phyloP scores from a whole-genome alignment of 257 asterid genomes.

The Lantana camara region DNA sequence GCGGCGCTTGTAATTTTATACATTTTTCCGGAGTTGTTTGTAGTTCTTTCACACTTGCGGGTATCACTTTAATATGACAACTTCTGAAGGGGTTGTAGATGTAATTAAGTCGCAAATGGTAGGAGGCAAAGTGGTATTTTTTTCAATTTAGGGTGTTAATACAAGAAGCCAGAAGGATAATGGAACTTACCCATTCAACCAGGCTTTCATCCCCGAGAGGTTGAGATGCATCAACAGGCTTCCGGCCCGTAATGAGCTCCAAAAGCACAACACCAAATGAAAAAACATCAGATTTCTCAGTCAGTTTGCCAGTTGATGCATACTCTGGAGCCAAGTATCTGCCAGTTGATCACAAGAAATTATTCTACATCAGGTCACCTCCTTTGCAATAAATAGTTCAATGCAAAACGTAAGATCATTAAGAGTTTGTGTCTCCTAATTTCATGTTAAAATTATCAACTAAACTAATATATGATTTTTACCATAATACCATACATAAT shows the following conservation, averaged over 20 bases:
- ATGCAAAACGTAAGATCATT: slow-evolving; percentile 14
- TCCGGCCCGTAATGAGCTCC: slow-evolving; percentile 90
- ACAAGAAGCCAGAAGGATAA: slow-evolving; percentile 2
- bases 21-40: too few relatives aligned
- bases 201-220: slow-evolving; percentile 90
- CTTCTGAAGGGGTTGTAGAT: too few relatives aligned
- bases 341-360: slow-evolving; percentile 42
- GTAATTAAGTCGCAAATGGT: too few relatives aligned
- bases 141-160: too few relatives aligned
- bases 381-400: slow-evolving; percentile 20
- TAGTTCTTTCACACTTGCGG: too few relatives aligned
- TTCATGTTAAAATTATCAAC: not conserved
- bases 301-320: slow-evolving; percentile 87
- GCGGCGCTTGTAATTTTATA: too few relatives aligned
- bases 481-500: too few relatives aligned
- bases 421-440: not conserved
- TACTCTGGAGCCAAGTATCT: slow-evolving; percentile 93
- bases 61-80: too few relatives aligned
- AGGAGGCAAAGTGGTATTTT: too few relatives aligned
- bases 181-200: slow-evolving; percentile 78
- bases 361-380: too few relatives aligned
- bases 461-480: too few relatives aligned
- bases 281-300: slow-evolving; percentile 82
- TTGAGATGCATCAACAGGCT: slow-evolving; percentile 81
- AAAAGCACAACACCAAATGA: slow-evolving; percentile 88